Evolutionary conservation across 306 rosid species (phyloP).

Genomic region (Acacia crassicarpa): DNA sequence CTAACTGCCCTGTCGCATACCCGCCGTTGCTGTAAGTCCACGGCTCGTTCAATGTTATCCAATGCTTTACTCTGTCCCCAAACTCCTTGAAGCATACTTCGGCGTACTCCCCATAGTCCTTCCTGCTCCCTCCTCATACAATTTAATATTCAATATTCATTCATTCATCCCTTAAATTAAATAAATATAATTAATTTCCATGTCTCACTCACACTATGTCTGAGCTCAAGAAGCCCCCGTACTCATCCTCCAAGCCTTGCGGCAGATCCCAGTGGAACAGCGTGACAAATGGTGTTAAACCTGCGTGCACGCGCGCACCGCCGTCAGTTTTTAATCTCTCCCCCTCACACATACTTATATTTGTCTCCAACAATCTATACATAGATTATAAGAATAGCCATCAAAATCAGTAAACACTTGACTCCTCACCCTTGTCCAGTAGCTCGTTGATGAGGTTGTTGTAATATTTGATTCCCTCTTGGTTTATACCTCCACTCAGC

Average conservation of each 20-base stretch:
- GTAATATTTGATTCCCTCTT: conserved; percentile 41
- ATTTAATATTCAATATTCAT: no score
- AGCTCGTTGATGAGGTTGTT: conserved; percentile 44
- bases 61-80: conserved; percentile 61
- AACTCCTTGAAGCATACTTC: conserved; percentile 60
- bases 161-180: no score
- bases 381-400: no score
- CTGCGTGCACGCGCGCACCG: neutral
- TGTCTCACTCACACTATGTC: conserved; percentile 46
- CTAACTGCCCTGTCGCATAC: conserved; percentile 13
- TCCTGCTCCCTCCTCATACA: conserved; percentile 16
- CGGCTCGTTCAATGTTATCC: conserved; percentile 73
- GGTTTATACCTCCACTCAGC: conserved; percentile 52
- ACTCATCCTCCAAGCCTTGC: conserved; percentile 61
- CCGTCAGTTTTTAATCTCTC: neutral
- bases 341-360: no score
- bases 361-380: no score
- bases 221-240: conserved; percentile 57
- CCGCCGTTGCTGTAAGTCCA: conserved; percentile 22
- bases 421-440: conserved; percentile 41
- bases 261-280: conserved; percentile 81
- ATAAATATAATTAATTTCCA: no score
- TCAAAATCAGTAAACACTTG: neutral
- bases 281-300: conserved; percentile 48
- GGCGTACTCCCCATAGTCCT: conserved; percentile 51